A percentile compares a stretch with the other conserved stretches of the same genome.
Conservation (phyloP, 73 alveolate genomes). For the Uronychia setigera region DNA sequence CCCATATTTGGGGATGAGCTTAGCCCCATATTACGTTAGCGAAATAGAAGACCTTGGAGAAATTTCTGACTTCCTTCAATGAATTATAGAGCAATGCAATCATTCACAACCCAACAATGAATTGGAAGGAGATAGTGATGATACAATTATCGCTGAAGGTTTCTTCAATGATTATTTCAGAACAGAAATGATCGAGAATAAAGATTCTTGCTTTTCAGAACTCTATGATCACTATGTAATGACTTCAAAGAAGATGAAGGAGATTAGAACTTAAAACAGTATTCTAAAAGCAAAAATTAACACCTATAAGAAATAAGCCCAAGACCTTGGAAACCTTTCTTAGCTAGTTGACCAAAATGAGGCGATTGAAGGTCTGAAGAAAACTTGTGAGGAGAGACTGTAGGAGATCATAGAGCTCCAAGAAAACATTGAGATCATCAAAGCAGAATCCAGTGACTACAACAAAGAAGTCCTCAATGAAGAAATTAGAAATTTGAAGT, state of each 20-base stretch:
- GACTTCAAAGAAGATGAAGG: neutral
- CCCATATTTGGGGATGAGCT: neutral
- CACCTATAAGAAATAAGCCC: neutral
- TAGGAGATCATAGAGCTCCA: neutral
- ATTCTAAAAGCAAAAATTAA: no score
- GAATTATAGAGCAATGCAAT: neutral
- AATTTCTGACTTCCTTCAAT: neutral
- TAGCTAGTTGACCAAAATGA: neutral
- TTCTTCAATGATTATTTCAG: neutral
- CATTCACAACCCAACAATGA: neutral
- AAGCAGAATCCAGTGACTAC: neutral
- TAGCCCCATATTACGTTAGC: neutral
- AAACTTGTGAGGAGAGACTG: neutral
- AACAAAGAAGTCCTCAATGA: neutral
- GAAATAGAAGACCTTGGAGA: neutral
- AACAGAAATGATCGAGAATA: no score
- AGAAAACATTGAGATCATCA: neutral
- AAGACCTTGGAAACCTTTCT: neutral
- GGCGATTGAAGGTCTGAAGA: neutral
- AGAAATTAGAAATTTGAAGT: neutral
- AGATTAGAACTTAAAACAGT: neutral
- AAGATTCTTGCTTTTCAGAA: neutral
- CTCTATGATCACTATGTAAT: neutral
- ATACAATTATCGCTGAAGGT: neutral
- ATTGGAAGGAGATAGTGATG: neutral